phyloP scores from a whole-genome alignment of 257 asterid species.

The Coffea canephora region DNA sequence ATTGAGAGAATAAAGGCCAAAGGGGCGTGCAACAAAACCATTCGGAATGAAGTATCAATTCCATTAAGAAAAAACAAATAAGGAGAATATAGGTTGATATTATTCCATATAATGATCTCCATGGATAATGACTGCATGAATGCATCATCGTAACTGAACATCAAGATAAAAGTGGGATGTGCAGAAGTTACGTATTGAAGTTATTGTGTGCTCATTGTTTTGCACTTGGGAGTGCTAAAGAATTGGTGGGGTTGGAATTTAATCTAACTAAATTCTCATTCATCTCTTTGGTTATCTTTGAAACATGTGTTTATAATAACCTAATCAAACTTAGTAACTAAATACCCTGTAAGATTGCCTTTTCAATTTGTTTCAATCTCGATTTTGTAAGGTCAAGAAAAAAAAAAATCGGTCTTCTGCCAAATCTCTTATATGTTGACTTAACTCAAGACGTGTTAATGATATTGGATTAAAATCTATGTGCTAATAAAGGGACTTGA shows the following conservation, averaged over 20 bases:
- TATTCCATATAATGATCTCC: background rate
- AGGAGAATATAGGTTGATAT: conserved; percentile 10
- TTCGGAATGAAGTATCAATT: conserved; percentile 7
- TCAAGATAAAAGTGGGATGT: background rate
- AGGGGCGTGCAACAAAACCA: conserved; percentile 1
- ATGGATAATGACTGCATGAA: conserved; percentile 9
- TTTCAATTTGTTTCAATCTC: no score
- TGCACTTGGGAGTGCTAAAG: background rate
- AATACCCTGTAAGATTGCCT: no score
- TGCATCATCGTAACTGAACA: background rate
- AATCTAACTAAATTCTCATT: background rate
- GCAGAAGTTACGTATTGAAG: background rate
- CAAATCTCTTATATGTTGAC: background rate
- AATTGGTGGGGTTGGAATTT: background rate
- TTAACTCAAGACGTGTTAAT: background rate
- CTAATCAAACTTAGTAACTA: background rate
- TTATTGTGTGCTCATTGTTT: background rate
- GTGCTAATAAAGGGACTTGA: background rate
- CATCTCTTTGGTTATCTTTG: background rate
- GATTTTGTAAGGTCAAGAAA: no score
- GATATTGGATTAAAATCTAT: background rate
- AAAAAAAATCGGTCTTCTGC: background rate
- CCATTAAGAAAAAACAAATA: background rate
- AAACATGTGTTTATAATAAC: background rate
- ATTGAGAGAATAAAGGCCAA: conserved; percentile 18